Base-by-base conservation (phyloP, 257 asterid genomes). In the Cruciata laevipes region DNA sequence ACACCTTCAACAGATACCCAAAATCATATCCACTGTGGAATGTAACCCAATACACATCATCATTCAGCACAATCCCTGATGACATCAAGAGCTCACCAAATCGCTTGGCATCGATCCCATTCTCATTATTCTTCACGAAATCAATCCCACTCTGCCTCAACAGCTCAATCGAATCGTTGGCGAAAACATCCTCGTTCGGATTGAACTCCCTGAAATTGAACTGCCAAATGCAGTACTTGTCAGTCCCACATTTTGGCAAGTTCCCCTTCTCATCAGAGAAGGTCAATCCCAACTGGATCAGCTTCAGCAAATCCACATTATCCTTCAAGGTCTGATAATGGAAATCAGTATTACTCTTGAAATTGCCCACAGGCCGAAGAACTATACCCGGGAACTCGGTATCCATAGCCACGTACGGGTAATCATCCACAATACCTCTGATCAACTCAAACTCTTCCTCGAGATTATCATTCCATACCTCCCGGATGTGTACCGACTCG, bases 21-120 rank as follows among this genome's bases (percentile, higher is more conserved):
- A 88, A 88, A 67, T 88, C 96, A 44, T 86, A 84, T 1, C 94
- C 96, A 7, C 96, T 84, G 23, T 88, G 96, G 64, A 88, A 88
- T 0, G 94, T 84, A 52, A 88, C 94, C 96, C 96, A 88, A 47
- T 71, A 78, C 44, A 88, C 84, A 57, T 74, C 80, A 56, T 81
- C 87, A 63, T 84, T 88, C 86, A 86, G 71, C 20, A 88, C 93
- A 21, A 88, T 77, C 68, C 93, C 96, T 0, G 96, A 86, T 0
- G 93, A 83, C 96, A 88, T 88, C 80, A 86, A 65, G 27, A 86
- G 90, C 85, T 86, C 96, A 49, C 91, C 94, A 44, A 88, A 88
- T 0, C 76, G 76, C 69, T 79, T 72, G 1, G 85, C 78, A 44
- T 83, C 89, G 59, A 88, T 78, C 6, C 96, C 96, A 65, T 73